A percentile compares a stretch with the other conserved stretches of the same genome.
Conservation (phyloP, 805 yeast genomes). For the Metschnikowia gelsemii region DNA sequence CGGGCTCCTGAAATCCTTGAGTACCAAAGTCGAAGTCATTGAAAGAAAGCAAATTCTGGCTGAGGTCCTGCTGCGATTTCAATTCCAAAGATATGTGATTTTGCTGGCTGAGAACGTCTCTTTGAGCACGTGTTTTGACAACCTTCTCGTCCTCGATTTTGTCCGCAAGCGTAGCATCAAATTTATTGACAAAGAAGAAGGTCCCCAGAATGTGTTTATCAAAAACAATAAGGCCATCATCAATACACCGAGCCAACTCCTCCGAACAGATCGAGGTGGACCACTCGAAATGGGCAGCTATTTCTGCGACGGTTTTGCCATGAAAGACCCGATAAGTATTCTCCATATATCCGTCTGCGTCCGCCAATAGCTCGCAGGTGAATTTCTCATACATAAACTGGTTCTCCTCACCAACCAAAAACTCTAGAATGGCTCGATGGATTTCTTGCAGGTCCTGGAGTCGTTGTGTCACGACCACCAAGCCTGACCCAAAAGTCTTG, state of each 20-base stretch:
- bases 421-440: constrained; percentile 26
- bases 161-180: constrained; percentile 10
- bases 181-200: constrained; percentile 54
- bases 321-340: constrained; percentile 24
- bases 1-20: too few species aligned
- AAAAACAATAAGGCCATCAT: constrained; percentile 54
- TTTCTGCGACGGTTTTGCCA: constrained; percentile 41
- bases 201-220: constrained; percentile 71
- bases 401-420: constrained; percentile 25
- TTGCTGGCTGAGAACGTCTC: constrained; percentile 14
- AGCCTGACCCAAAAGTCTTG: constrained; percentile 34
- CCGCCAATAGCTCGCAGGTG: constrained; percentile 24
- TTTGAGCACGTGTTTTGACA: constrained; percentile 8
- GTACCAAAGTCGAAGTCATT: constrained; percentile 15
- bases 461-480: constrained; percentile 33
- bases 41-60: constrained; percentile 10
- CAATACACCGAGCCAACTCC: constrained; percentile 60
- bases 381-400: constrained; percentile 27
- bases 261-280: constrained; percentile 64
- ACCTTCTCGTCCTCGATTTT: constrained; percentile 10
- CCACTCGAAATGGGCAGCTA: constrained; percentile 58
- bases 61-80: constrained; percentile 5
- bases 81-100: constrained; percentile 11
- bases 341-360: constrained; percentile 16
- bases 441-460: constrained; percentile 25